Percentiles rank a stretch among this genome's conserved stretches.
These are phyloP conservation scores for Drosera capensis DNA, from an alignment of 148 eudicot genomes.

Conservation along the genomic window DNA sequence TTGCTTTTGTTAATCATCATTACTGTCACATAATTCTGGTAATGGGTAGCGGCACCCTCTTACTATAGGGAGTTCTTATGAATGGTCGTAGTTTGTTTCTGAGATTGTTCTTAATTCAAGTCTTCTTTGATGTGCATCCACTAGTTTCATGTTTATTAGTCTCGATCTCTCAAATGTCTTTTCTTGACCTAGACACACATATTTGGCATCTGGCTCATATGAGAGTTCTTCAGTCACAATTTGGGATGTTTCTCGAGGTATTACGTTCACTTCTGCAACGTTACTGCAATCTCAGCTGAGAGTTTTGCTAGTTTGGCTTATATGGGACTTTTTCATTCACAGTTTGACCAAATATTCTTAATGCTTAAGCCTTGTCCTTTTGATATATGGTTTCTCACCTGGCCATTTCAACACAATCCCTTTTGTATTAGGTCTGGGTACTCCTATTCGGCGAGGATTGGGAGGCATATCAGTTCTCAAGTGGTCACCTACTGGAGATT, in stretches of 20 bases:
- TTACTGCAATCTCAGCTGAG: too few relatives aligned
- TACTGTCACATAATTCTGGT: not conserved
- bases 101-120: too few relatives aligned
- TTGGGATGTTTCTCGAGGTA: conserved; percentile 99
- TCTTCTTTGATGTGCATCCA: too few relatives aligned
- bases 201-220: conserved; percentile 85
- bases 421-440: conserved; percentile 46
- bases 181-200: conserved; percentile 23
- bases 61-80: too few relatives aligned
- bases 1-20: too few relatives aligned
- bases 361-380: too few relatives aligned
- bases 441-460: conserved; percentile 92
- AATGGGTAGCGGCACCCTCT: not conserved
- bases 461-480: conserved; percentile 78
- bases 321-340: too few relatives aligned
- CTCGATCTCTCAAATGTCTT: not conserved
- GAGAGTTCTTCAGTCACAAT: conserved; percentile 86
- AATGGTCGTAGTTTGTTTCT: too few relatives aligned
- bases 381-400: too few relatives aligned
- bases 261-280: conserved; percentile 1
- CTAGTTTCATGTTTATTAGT: not conserved
- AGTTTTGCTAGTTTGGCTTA: too few relatives aligned
- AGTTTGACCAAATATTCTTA: too few relatives aligned
- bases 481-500: conserved; percentile 97
- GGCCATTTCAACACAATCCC: conserved; percentile 3